A percentile compares a stretch with the other conserved stretches of the same genome.
Conservation (phyloP, 257 asterid genomes). For the Pogostemon cablin region DNA sequence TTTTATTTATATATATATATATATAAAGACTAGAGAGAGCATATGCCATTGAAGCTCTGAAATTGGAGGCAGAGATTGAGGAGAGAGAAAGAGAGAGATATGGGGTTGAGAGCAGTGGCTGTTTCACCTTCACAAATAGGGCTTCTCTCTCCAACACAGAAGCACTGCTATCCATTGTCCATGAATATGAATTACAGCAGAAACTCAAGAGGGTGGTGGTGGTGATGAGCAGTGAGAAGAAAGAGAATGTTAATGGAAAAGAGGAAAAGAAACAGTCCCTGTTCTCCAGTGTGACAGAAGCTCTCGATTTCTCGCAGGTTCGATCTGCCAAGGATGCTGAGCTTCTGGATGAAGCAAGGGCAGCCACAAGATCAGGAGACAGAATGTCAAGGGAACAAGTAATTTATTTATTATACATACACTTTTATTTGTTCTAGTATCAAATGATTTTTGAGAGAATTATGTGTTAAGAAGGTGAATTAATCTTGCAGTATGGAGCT, state of each 20-base stretch:
- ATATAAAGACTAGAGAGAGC: too few relatives aligned
- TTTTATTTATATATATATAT: too few relatives aligned
- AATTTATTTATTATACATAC: not conserved
- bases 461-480: not conserved
- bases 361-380: slow-evolving; percentile 69
- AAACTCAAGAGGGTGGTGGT: slow-evolving; percentile 33
- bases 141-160: slow-evolving; percentile 30
- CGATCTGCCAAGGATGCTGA: slow-evolving; percentile 78
- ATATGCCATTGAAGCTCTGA: too few relatives aligned
- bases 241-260: slow-evolving; percentile 29
- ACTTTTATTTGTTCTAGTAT: not conserved
- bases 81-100: too few relatives aligned
- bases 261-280: slow-evolving; percentile 58
- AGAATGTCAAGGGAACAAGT: slow-evolving; percentile 84
- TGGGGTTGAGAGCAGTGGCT: too few relatives aligned
- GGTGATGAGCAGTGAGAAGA: slow-evolving; percentile 49
- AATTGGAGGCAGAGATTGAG: too few relatives aligned
- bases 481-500: slow-evolving; percentile 74
- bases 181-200: slow-evolving; percentile 4
- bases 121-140: slow-evolving; percentile 57
- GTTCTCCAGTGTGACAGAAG: slow-evolving; percentile 73
- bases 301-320: slow-evolving; percentile 84
- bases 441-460: not conserved
- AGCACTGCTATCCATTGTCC: not conserved
- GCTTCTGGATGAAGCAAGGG: slow-evolving; percentile 73